Evolutionary conservation across 2,329 filamentous ascomycete species (phyloP).

Genomic region (Fusarium pininemorale): DNA sequence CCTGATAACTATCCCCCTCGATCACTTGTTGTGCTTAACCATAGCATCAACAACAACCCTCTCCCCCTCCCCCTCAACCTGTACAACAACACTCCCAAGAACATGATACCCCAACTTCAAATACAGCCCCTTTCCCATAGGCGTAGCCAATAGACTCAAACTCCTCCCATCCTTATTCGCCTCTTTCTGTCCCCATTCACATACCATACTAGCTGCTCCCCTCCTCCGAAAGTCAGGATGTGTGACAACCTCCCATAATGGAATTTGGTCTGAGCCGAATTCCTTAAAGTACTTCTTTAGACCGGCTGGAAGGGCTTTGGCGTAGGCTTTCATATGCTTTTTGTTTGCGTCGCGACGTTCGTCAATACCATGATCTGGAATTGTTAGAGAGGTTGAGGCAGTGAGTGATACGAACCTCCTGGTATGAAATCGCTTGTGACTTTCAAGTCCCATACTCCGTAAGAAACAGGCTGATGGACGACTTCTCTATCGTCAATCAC

Average conservation of each 20-base stretch:
- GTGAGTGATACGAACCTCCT: background rate
- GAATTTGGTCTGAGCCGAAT: background rate
- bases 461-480: background rate
- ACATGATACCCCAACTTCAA: background rate
- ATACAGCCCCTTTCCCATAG: background rate
- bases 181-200: constrained; percentile 2
- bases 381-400: background rate
- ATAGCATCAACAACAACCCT: background rate
- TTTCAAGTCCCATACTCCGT: background rate
- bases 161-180: background rate
- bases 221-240: background rate
- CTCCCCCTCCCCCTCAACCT: constrained; percentile 1
- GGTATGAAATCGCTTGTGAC: background rate
- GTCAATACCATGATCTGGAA: constrained; percentile 1
- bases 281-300: background rate
- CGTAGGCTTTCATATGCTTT: background rate
- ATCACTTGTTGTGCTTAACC: background rate
- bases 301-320: background rate
- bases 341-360: constrained; percentile 3
- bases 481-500: background rate
- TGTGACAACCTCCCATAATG: background rate
- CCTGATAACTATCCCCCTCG: rapidly evolving
- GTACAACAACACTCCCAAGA: background rate
- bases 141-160: background rate
- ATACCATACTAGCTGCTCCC: constrained; percentile 2